Evolutionary conservation across 108 stramenopile genomes (phyloP), one percentile per base, ranked within the genome.

Genomic region (Mediolabrus comicus): DNA sequence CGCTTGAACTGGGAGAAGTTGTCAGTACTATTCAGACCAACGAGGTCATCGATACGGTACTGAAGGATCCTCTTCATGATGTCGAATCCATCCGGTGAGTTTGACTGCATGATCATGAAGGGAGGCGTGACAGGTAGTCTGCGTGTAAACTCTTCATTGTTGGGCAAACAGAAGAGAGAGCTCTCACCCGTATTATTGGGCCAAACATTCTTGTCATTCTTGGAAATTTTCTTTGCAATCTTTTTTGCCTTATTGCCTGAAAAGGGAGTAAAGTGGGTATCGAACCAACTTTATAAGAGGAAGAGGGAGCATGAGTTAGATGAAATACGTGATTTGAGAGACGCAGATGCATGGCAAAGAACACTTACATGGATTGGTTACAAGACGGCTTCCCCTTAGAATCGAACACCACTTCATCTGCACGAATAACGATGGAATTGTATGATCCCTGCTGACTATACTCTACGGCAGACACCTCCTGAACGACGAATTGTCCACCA

Each of bases 341-440:
- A 8, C 46, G 22, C 46, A 16, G 4, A 52, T 34, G 13, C 9
- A 36, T 10, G 19, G 17, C 36, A 25, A 7, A 9, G 22, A 49
- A 2, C 16, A 66, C 73, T 74, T 29, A 74, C 73, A 74, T 65
- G 39, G 63, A 59, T n/a, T 32, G 58, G 62, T 75, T 75, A 39
- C 63, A 64, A 53, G 58, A 62, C 32, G 60, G 66, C 60, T 75
- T 75, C 27, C 74, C 74, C 31, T 75, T 75, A 19, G 74, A 75
- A 75, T 75, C 74, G 41, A 75, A 61, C 7, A 43, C 67, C 27
- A 68, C 67, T 34, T 75, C 67, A 31, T 62, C 51, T 9, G 43
- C 74, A 13, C 36, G 41, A 19, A 62, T 16, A 10, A 66, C 54
- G 22, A 51, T 24, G 41, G 25, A 52, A 11, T 34, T 58, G 34